A percentile compares a stretch with the other conserved stretches of the same genome.
These are phyloP conservation scores for Podaxis mareebaensis DNA, from an alignment of 768 basidiomycete genomes.

Conservation along the genomic window DNA sequence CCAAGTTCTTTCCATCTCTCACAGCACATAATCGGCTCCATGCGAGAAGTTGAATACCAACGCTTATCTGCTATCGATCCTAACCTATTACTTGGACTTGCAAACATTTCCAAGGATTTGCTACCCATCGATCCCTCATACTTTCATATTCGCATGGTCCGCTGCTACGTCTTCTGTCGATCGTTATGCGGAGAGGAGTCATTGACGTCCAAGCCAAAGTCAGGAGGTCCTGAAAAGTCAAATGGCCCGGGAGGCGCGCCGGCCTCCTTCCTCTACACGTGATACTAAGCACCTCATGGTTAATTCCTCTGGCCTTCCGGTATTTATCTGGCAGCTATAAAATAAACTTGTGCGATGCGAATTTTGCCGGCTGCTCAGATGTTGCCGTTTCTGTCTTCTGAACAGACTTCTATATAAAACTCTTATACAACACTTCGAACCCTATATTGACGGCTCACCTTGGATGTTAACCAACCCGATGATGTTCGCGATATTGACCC, in stretches of 20 bases:
- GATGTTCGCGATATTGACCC: not conserved
- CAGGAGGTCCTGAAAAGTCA: not conserved
- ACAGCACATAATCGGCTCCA: not conserved
- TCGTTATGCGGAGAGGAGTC: no score
- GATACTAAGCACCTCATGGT: not conserved
- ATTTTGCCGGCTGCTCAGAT: no score
- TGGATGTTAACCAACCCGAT: not conserved
- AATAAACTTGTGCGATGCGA: not conserved
- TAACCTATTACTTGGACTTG: not conserved
- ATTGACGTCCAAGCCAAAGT: no score
- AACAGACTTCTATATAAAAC: not conserved
- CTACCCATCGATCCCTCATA: not conserved
- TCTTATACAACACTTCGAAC: not conserved
- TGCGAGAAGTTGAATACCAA: not conserved
- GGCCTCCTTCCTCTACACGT: not conserved
- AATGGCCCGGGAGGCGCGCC: not conserved
- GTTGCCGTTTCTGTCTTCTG: not conserved
- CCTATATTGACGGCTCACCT: not conserved
- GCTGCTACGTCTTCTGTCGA: not conserved
- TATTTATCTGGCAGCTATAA: not conserved
- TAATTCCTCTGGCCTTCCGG: not conserved
- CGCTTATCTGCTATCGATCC: not conserved
- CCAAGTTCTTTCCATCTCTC: not conserved
- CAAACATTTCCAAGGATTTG: not conserved
- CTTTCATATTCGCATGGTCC: not conserved